phyloP scores from a whole-genome alignment of 345 rosid genomes.

The Salix suchowensis region DNA sequence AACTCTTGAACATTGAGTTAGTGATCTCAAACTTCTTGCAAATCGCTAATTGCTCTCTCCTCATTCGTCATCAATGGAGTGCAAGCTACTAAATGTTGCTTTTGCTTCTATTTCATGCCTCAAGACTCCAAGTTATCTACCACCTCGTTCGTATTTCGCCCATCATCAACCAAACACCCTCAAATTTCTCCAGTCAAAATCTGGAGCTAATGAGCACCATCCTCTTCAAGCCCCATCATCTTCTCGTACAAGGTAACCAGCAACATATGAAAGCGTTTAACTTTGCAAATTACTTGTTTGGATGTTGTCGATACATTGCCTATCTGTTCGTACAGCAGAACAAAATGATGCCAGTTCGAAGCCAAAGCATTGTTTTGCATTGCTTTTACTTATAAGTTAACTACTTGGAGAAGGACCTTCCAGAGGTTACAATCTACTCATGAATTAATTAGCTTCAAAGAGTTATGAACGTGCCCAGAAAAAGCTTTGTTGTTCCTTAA shows the following conservation, averaged over 20 bases:
- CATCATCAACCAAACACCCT: not conserved
- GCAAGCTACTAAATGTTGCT: not conserved
- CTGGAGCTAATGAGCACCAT: not conserved
- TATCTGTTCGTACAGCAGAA: too few species aligned
- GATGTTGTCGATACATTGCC: not conserved
- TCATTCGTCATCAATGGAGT: not conserved
- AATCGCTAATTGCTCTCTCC: not conserved
- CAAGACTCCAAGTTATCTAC: not conserved
- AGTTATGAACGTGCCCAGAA: not conserved
- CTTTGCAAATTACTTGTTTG: too few species aligned
- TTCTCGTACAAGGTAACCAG: not conserved
- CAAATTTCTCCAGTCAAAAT: not conserved
- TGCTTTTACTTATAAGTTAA: too few species aligned
- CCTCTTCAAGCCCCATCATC: not conserved
- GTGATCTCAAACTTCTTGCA: not conserved
- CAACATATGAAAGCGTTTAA: not conserved
- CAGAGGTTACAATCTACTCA: not conserved
- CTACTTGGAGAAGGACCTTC: not conserved
- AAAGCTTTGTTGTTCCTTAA: not conserved
- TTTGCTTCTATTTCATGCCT: not conserved
- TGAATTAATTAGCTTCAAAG: not conserved
- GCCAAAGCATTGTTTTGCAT: not conserved
- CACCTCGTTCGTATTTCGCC: not conserved
- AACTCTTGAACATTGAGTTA: not conserved
- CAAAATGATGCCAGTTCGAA: not conserved